Evolutionary conservation across 2,329 filamentous ascomycete genomes (phyloP), one percentile per base, ranked within the genome.

Genomic region (Alternaria viburni): DNA sequence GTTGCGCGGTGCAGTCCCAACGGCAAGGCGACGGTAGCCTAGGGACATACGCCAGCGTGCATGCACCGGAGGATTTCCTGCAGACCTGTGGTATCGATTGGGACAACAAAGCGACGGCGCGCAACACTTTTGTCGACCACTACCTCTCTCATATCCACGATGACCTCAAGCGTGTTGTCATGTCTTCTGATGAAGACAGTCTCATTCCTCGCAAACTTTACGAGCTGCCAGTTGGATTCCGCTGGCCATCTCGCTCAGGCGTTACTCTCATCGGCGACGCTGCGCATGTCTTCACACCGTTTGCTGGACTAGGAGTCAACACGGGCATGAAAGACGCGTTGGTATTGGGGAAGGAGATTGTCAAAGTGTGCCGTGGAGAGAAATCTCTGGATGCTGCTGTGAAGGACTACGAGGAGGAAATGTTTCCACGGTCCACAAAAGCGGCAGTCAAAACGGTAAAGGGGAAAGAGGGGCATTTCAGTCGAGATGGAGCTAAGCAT

Each of bases 291-390:
- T 88, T 88, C 86, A 83, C 84, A 1, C 85, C 86, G 0, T 87
- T 85, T 65, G 85, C 84, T 1, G 88, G 88, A 6, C 87, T 88
- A 61, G 87, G 87, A 2, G 87, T 89, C 25, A 89, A 90, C 69
- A 78, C 84, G 19, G 86, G 82, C 2, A 82, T 90, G 73, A 80
- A 83, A 50, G 87, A 90, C 72, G 83, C 86, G 8, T 73, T 85
- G 64, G 74, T 82, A 21, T 79, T 90, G 19, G 84, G 83, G 0
- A 44, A 44, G 15, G 67, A 75, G 45, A 71, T 76, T 19, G 25
- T 71, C 7, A 61, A 59, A 12, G 69, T 59, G 2, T 64, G 41
- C n/a, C 59, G 57, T 10, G 72, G 71, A 2, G 54, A 65, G 61
- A 73, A 76, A 64, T 61, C n/a, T 8, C 41, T 72, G 9, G 68